Percentiles rank a stretch among this genome's conserved stretches.
Conservation (phyloP, 441 rosid species). For the Francoa sonchifolia region DNA sequence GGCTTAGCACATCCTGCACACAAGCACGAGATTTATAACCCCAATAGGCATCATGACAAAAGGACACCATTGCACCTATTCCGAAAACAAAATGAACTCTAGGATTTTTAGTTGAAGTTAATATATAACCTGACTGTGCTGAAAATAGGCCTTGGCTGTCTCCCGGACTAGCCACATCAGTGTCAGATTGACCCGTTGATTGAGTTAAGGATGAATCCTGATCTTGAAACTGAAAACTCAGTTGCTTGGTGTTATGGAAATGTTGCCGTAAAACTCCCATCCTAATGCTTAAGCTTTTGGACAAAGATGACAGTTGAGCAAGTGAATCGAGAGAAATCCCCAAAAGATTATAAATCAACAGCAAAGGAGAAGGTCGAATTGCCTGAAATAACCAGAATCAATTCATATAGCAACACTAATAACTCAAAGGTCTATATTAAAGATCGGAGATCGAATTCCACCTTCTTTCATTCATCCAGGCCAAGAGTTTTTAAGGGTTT, state of each 20-base stretch:
- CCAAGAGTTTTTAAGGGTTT: too few species aligned
- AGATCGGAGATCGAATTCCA: too few species aligned
- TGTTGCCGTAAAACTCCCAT: conserved; percentile 32
- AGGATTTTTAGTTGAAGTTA: conserved; percentile 1
- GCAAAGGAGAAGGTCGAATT: too few species aligned
- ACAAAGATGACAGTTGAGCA: conserved; percentile 18
- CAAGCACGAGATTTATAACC: neutral
- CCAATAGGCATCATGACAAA: neutral
- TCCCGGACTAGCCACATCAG: conserved; percentile 39
- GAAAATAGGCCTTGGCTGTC: conserved; percentile 28
- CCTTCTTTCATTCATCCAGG: too few species aligned
- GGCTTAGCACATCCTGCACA: conserved; percentile 38
- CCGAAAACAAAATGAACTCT: neutral
- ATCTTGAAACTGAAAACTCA: conserved; percentile 39
- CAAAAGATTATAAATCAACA: too few species aligned
- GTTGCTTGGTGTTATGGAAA: conserved; percentile 26
- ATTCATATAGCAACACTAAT: too few species aligned
- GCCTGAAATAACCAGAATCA: too few species aligned
- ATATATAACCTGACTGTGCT: conserved; percentile 21
- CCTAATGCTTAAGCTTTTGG: conserved; percentile 36
- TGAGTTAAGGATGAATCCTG: conserved; percentile 58
- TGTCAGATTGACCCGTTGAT: conserved; percentile 53
- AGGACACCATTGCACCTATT: neutral
- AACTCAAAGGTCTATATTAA: too few species aligned
- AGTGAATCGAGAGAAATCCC: conserved; percentile 25